Percentiles rank a stretch among this genome's conserved stretches.
phyloP scores from a whole-genome alignment of 2,329 filamentous ascomycete species.

The Fusarium hainanense region DNA sequence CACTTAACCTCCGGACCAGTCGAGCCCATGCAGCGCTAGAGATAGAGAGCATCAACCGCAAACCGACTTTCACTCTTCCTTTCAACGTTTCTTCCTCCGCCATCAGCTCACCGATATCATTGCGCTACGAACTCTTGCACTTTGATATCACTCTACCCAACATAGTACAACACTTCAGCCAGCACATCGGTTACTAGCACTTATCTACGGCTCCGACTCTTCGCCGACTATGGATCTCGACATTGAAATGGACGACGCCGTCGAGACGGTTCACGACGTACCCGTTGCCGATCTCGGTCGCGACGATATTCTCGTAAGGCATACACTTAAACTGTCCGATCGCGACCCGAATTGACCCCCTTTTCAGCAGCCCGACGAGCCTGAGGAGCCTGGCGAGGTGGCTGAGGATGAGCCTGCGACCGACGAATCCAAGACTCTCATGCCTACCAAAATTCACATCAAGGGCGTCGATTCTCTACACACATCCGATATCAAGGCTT shows the following conservation, averaged over 20 bases:
- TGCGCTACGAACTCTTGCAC: not conserved
- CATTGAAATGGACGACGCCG: constrained; percentile 77
- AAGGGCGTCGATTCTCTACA: constrained; percentile 85
- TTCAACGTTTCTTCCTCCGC: not conserved
- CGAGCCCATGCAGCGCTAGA: constrained; percentile 4
- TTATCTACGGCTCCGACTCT: not conserved
- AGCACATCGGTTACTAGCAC: not conserved
- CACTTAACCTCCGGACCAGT: constrained; percentile 24
- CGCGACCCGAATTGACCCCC: constrained; percentile 28
- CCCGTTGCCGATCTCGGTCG: constrained; percentile 44
- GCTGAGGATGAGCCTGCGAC: constrained; percentile 49
- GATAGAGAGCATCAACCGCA: constrained; percentile 26
- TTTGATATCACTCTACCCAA: not conserved
- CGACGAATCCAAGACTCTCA: constrained; percentile 45
- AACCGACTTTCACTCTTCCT: constrained; percentile 6
- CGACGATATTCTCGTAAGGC: constrained; percentile 54
- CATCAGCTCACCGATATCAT: not conserved
- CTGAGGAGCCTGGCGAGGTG: constrained; percentile 54
- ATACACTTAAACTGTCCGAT: not conserved
- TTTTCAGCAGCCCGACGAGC: constrained; percentile 51
- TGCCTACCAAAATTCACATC: constrained; percentile 78
- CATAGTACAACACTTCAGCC: not conserved
- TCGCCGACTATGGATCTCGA: constrained; percentile 70
- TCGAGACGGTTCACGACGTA: constrained; percentile 50
- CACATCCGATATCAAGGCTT: constrained; percentile 81